phyloP scores from a whole-genome alignment of 768 basidiomycete genomes.

The Pulveroboletus sp. region DNA sequence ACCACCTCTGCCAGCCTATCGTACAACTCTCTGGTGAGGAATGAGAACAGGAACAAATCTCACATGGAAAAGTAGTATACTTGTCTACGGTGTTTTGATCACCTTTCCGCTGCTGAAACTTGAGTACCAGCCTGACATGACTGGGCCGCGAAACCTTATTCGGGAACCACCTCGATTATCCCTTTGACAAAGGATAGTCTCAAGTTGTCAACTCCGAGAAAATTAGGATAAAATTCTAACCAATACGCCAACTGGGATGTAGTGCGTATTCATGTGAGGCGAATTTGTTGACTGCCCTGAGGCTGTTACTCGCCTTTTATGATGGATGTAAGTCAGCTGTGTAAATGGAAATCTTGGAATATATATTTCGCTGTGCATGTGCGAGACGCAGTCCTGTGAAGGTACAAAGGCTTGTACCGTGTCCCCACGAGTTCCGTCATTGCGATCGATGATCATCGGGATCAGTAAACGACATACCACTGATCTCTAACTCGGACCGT shows the following conservation, averaged over 20 bases:
- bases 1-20: slow-evolving; percentile 33
- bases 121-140: slow-evolving; percentile 1
- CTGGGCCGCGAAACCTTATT: background rate
- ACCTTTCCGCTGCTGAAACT: slow-evolving; percentile 5
- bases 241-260: slow-evolving; percentile 51
- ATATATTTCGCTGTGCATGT: background rate
- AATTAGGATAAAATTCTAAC: slow-evolving; percentile 53
- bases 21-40: slow-evolving; percentile 25
- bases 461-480: slow-evolving; percentile 7
- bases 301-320: background rate
- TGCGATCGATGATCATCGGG: background rate
- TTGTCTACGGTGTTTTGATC: slow-evolving; percentile 1
- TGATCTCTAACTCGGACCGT: slow-evolving; percentile 44
- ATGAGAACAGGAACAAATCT: background rate
- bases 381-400: slow-evolving; percentile 39
- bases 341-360: slow-evolving; percentile 42
- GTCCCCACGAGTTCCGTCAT: slow-evolving; percentile 36
- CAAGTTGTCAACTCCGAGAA: slow-evolving; percentile 53
- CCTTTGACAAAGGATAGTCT: too few relatives aligned
- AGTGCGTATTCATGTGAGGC: background rate
- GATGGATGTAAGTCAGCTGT: slow-evolving; percentile 51
- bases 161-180: too few relatives aligned
- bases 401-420: slow-evolving; percentile 32
- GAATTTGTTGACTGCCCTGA: background rate
- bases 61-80: background rate